Evolutionary conservation across 192 early-diverging fungal genomes (phyloP).

Genomic region (Gamsiella multidivaricata): DNA sequence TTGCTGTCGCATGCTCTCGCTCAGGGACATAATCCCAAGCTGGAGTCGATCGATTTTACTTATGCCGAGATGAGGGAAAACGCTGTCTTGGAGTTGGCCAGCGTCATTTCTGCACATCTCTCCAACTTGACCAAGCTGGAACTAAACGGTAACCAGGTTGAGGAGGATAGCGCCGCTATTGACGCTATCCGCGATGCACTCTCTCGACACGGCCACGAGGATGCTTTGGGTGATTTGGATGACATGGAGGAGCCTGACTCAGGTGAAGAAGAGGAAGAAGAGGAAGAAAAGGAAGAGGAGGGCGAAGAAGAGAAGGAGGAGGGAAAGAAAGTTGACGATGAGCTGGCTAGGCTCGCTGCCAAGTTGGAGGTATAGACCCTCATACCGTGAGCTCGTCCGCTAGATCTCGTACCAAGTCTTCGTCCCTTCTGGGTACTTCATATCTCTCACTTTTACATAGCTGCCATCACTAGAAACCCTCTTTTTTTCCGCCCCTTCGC

Average conservation of each 20-base stretch:
- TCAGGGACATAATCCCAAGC: slow-evolving; percentile 59
- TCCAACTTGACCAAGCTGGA: slow-evolving; percentile 73
- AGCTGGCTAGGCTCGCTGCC: slow-evolving; percentile 32
- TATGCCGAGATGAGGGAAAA: slow-evolving; percentile 92
- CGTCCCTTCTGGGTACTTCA: background rate
- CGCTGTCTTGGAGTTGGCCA: slow-evolving; percentile 74
- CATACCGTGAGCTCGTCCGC: background rate
- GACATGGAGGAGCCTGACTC: slow-evolving; percentile 92
- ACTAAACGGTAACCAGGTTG: slow-evolving; percentile 93
- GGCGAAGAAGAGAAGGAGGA: slow-evolving; percentile 52
- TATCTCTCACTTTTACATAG: background rate
- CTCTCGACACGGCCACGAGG: slow-evolving; percentile 72
- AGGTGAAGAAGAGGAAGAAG: slow-evolving; percentile 76
- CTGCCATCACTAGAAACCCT: background rate
- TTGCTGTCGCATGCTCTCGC: slow-evolving; percentile 75
- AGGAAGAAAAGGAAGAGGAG: slow-evolving; percentile 62
- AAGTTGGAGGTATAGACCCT: slow-evolving; percentile 33
- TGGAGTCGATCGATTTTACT: slow-evolving; percentile 76
- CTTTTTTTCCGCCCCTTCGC: background rate
- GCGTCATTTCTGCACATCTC: slow-evolving; percentile 74
- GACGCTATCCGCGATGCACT: slow-evolving; percentile 78
- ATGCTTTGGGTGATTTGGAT: slow-evolving; percentile 91
- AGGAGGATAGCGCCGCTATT: slow-evolving; percentile 83
- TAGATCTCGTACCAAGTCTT: too few relatives aligned
- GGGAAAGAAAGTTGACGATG: slow-evolving; percentile 54